phyloP scores from a whole-genome alignment of 257 asterid species.

The Nicotiana obtusifolia region DNA sequence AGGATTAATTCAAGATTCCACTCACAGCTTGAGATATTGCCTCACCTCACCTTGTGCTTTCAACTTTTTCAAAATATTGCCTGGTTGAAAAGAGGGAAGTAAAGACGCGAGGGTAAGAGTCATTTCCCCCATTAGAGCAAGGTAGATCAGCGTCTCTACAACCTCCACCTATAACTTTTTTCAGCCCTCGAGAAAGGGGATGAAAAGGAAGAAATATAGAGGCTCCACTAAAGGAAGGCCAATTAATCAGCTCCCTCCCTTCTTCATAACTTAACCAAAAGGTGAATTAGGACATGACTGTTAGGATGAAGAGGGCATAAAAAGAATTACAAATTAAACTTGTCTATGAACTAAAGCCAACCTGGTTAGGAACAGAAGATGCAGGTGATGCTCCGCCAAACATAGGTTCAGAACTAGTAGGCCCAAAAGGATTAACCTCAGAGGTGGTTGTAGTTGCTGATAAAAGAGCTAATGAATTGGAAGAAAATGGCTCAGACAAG shows the following conservation, averaged over 20 bases:
- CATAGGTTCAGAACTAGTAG: constrained; percentile 37
- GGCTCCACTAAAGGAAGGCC: neutral
- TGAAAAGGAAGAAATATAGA: neutral
- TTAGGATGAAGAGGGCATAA: neutral
- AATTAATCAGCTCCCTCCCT: neutral
- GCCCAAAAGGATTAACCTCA: constrained; percentile 42
- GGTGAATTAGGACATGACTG: neutral
- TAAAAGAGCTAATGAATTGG: constrained; percentile 67
- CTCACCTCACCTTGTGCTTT: neutral
- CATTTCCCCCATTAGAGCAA: neutral
- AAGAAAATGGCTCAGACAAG: constrained; percentile 52
- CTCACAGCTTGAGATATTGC: neutral
- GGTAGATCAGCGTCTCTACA: neutral
- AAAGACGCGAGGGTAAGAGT: neutral
- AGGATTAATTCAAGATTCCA: too few relatives aligned
- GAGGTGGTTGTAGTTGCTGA: constrained; percentile 36
- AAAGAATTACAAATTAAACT: neutral
- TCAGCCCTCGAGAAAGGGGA: neutral
- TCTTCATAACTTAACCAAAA: neutral
- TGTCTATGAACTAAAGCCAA: constrained; percentile 13
- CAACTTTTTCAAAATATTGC: neutral
- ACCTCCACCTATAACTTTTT: neutral
- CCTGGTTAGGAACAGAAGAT: constrained; percentile 49
- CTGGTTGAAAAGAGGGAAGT: neutral
- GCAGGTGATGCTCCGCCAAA: constrained; percentile 38